These are phyloP conservation scores for Candida quercuum DNA, from an alignment of 805 yeast species.

Conservation along the genomic window DNA sequence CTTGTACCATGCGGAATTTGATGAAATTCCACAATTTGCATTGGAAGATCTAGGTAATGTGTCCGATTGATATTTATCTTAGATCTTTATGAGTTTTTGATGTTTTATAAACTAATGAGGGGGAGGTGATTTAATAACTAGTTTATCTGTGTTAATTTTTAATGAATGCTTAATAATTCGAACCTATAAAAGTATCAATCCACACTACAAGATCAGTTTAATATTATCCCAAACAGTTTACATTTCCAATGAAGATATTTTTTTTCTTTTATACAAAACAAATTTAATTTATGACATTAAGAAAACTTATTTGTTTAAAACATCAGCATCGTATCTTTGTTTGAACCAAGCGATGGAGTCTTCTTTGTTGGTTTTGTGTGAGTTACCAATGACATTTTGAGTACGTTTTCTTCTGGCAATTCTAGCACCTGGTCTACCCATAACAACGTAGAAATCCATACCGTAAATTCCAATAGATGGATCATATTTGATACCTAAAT, in stretches of 20 bases:
- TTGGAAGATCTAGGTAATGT: conserved; percentile 22
- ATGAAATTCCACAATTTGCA: conserved; percentile 21
- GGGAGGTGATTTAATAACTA: too few relatives aligned
- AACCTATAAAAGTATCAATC: background rate
- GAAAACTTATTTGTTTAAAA: conserved; percentile 63
- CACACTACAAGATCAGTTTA: background rate
- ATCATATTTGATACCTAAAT: conserved; percentile 99
- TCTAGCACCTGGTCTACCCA: conserved; percentile 99
- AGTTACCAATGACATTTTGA: conserved; percentile 81
- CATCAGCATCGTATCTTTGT: conserved; percentile 99
- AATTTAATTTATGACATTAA: conserved; percentile 1
- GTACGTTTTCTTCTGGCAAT: conserved; percentile 98
- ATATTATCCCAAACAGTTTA: conserved; percentile 1
- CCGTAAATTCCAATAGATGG: conserved; percentile 99
- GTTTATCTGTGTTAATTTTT: too few relatives aligned
- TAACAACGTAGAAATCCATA: conserved; percentile 99
- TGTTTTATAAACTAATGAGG: too few relatives aligned
- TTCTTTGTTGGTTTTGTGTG: conserved; percentile 87
- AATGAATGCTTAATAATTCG: background rate
- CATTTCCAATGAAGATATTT: background rate
- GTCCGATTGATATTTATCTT: conserved; percentile 19
- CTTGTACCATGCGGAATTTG: conserved; percentile 15
- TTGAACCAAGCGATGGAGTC: conserved; percentile 98
- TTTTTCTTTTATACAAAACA: conserved; percentile 3
- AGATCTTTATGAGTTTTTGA: too few relatives aligned